Base-by-base conservation (phyloP, 1,139 yeast species). In the Scheffersomyces insectosa region DNA sequence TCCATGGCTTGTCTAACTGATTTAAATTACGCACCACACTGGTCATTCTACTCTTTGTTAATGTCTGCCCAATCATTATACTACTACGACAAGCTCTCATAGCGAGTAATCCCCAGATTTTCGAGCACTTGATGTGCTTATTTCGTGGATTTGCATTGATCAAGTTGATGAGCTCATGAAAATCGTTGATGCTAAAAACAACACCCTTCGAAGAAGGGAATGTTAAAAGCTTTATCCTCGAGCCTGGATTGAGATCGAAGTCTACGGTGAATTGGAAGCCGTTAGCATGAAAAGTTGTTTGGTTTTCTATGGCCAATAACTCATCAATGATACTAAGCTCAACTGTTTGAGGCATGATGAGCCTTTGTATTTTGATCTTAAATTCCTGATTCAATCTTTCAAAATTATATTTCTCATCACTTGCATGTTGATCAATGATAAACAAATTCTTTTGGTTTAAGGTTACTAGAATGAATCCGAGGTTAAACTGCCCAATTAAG, bases 351-450 rank as follows among this genome's bases (percentile, higher is more conserved):
- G 97, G 96, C 0, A 70, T 66, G 7, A 93, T 88, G 40, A 93
- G 68, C 1, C 82, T 82, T 62, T 93, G 99, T 25, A 57, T 49
- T 35, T 54, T 54, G 51, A 88, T 80, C 0, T 67, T 64, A 0
- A 87, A 81, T 9, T 72, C 74, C 25, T 64, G 59, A 47, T 79
- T 82, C 14, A 89, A 66, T 41, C 70, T 72, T 60, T 95, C 99
- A 68, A 88, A 93, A 62, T 93, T 93, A 65, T 58, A 88, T 56
- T 90, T 93, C 59, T 93, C 99, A 65, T 93, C 99, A 50, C 96
- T 88, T 1, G 99, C 99, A 67, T 93, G 99, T 63, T 93, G 99
- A 61, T 93, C 99, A 39, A 93, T 77, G 36, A 93, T 91, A 55
- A 93, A 90, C 35, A 93, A 60, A 57, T 88, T 89, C n/a, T 63